Percentiles rank a stretch among this genome's conserved stretches.
Conservation (phyloP, 2,329 filamentous ascomycete genomes). For the Hirsutella rhossiliensis region DNA sequence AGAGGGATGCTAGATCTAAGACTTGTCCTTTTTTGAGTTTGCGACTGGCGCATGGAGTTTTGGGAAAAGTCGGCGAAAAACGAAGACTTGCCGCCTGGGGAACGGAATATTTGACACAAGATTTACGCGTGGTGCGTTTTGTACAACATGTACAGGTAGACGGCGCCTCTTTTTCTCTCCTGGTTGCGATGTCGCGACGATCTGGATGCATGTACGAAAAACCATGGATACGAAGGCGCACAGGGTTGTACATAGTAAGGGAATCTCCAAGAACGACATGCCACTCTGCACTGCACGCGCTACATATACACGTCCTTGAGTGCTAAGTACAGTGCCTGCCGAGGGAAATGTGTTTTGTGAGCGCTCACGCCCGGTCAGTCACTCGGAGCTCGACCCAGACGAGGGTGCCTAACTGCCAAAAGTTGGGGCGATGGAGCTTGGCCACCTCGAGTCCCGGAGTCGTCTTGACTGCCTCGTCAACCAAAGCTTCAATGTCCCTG, state of each 20-base stretch:
- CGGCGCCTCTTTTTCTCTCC: slow-evolving; percentile 7
- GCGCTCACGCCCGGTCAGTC: slow-evolving; percentile 1
- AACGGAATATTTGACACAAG: neutral
- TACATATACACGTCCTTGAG: neutral
- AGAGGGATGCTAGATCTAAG: slow-evolving; percentile 48
- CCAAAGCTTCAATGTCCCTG: slow-evolving; percentile 44
- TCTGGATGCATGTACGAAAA: slow-evolving; percentile 10
- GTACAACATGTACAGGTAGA: slow-evolving; percentile 20
- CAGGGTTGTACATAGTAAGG: slow-evolving; percentile 1
- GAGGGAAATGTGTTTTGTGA: neutral
- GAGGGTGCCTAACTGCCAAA: slow-evolving; percentile 44
- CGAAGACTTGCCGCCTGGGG: neutral
- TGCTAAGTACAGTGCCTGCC: neutral
- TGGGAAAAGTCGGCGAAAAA: neutral
- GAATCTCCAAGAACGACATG: slow-evolving; percentile 3
- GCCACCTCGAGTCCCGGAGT: slow-evolving; percentile 46
- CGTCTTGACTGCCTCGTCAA: slow-evolving; percentile 32
- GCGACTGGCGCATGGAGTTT: slow-evolving; percentile 10
- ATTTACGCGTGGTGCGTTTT: slow-evolving; percentile 7
- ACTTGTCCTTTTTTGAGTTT: slow-evolving; percentile 4
- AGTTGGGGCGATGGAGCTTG: slow-evolving; percentile 36
- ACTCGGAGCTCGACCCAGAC: slow-evolving; percentile 45
- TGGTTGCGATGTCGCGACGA: slow-evolving; percentile 4
- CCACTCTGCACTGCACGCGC: slow-evolving; percentile 1
- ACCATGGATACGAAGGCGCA: slow-evolving; percentile 1